Evolutionary conservation across 345 rosid species (phyloP), one percentile per base, ranked within the genome.

Genomic region (Angophora floribunda): DNA sequence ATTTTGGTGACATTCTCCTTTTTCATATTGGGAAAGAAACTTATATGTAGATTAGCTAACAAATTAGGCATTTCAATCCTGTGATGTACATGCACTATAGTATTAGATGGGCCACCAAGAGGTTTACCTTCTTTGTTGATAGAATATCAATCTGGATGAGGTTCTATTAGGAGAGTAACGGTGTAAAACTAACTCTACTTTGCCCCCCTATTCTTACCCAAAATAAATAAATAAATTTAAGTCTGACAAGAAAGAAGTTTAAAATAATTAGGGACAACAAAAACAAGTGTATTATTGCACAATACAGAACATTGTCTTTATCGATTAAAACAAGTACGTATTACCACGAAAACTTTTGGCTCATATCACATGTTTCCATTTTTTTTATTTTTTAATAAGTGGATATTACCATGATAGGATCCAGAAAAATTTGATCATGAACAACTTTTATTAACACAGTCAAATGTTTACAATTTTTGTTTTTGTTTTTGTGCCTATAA

Each of bases 91-190:
- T 61, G 67, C 13, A 59, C 65, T 59, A 7, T 59, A 59, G 67
- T 28, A 4, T 59, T 11, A 59, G 67, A 59, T 26, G 11, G 67
- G 30, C 6, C 30, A 26, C 3, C 13, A 3, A 59, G 65, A 59
- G 30, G 28, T 0, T 1, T 26, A 59, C 30, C 26, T 24, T 59
- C 14, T 59, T 26, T 59, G 55, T 3, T 26, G 30, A 59, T 26
- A 59, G 30, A 28, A 26, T 6, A 55, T 55, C 26, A 55, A 11
- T 19, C 8, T 55, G 11, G 59, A 55, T 55, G 3, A 55, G 59
- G 24, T 55, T 21, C 0, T 55, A 55, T 7, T 0, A 55, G 59
- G 10, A 55, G 4, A 55, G 59, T 55, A 21, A 21, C 5, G 0
- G 59, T 3, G 11, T 55, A 55, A 55, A 55, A 55, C 59, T 55